phyloP scores from a whole-genome alignment of 1,284 basidiomycete genomes.

The Pseudozyma thailandica region DNA sequence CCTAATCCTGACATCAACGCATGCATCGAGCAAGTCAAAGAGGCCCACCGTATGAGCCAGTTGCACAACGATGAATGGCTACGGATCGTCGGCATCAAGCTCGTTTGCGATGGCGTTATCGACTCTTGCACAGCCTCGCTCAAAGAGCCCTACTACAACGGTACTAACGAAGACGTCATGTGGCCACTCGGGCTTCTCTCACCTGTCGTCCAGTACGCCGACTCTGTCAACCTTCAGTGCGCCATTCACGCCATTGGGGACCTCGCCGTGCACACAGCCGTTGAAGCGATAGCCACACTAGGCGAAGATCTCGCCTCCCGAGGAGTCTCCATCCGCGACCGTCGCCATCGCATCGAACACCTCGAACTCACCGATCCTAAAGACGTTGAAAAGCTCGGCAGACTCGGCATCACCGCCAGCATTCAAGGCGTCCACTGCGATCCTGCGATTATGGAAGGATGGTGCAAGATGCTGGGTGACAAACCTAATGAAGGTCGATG shows the following conservation, averaged over 20 bases:
- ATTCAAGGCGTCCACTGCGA: slow-evolving; percentile 51
- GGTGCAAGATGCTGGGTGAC: slow-evolving; percentile 47
- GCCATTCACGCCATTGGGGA: slow-evolving; percentile 52
- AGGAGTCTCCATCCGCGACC: slow-evolving; percentile 32
- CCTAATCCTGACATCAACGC: slow-evolving; percentile 20
- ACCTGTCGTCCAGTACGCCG: slow-evolving; percentile 26
- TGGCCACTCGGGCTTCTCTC: slow-evolving; percentile 35
- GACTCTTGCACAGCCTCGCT: slow-evolving; percentile 50
- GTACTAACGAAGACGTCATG: slow-evolving; percentile 39
- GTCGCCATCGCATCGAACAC: slow-evolving; percentile 50
- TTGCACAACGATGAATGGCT: slow-evolving; percentile 46
- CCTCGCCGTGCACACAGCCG: slow-evolving; percentile 43
- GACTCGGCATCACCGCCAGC: slow-evolving; percentile 46
- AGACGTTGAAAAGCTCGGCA: slow-evolving; percentile 43
- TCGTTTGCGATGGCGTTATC: slow-evolving; percentile 49
- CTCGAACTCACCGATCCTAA: slow-evolving; percentile 45
- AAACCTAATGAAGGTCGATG: slow-evolving; percentile 32
- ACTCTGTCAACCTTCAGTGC: slow-evolving; percentile 39
- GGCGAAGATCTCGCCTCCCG: slow-evolving; percentile 14
- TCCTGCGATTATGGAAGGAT: slow-evolving; percentile 38
- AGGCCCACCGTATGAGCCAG: slow-evolving; percentile 30
- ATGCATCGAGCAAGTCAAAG: slow-evolving; percentile 30
- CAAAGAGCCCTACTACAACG: slow-evolving; percentile 44
- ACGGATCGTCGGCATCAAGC: slow-evolving; percentile 44
- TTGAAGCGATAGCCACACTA: slow-evolving; percentile 40